Evolutionary conservation across 305 asterid species (phyloP), one percentile per base, ranked within the genome.

Genomic region (Lippia alba): DNA sequence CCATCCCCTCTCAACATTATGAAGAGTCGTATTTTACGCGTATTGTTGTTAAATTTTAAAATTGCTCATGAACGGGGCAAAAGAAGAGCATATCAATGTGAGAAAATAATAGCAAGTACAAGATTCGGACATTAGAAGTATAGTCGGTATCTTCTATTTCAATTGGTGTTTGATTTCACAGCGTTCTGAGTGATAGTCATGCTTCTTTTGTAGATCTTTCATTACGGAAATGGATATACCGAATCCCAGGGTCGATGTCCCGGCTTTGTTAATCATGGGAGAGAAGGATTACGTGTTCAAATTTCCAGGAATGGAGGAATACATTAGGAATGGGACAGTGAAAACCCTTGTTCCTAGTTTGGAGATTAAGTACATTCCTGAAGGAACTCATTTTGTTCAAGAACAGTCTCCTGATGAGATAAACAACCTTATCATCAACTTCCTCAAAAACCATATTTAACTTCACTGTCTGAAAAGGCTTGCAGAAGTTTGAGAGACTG

Each of bases 371-470:
- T 79, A 58, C 76, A 15, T 89, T 17, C 85, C 88, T 5, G 81
- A 89, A 73, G 93, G 93, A 46, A 74, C 65, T 62, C 93, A 87
- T 79, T 89, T 89, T 71, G 87, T 83, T 71, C 96, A 83, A 70
- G 96, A 89, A 79, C 96, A 89, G 53, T 70, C 77, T 5, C 89
- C 91, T 0, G 72, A 71, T 3, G 77, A 79, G 73, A 84, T 89
- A 71, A 89, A 89, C 66, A 46, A 45, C 45, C 81, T 80, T 67
- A 65, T 89, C 61, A 16, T 83, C 5, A 40, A 78, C 57, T 87
- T 89, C 79, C 84, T 89, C 67, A 57, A 10, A 16, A 61, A 56
- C 70, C 90, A 81, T 44, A 33, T 3, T 10, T 69, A 40, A 57
- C 48, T 55, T 14, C 63, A 17, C n/a, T 12, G 18, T n/a, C 20